These are phyloP conservation scores for Spergularia azorica DNA, from an alignment of 179 eudicot genomes.

Conservation along the genomic window DNA sequence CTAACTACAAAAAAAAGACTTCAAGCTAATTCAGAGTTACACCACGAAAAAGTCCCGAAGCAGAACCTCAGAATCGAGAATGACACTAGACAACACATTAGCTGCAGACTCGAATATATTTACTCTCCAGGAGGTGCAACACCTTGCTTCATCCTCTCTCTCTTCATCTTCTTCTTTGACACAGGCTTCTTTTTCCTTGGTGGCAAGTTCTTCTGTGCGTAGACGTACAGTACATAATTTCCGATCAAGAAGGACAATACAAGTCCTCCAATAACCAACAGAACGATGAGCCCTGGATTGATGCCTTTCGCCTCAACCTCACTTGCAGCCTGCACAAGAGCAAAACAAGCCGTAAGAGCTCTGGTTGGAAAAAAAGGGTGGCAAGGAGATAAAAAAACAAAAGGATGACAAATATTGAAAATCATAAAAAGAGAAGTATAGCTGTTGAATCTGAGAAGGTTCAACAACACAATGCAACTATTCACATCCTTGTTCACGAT, in stretches of 20 bases:
- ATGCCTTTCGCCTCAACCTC: slow-evolving; percentile 60
- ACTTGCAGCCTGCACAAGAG: slow-evolving; percentile 29
- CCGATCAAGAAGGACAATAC: slow-evolving; percentile 69
- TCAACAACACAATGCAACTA: too few relatives aligned
- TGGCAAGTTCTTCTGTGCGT: slow-evolving; percentile 90
- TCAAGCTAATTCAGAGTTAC: slow-evolving; percentile 3
- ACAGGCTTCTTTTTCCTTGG: slow-evolving; percentile 92
- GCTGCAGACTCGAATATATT: slow-evolving; percentile 14
- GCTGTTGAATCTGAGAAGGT: too few relatives aligned
- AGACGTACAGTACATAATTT: slow-evolving; percentile 62
- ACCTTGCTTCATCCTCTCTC: slow-evolving; percentile 87
- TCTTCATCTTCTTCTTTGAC: slow-evolving; percentile 96
- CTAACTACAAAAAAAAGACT: slow-evolving; percentile 16
- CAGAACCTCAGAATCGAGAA: slow-evolving; percentile 9
- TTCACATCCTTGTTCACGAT: too few relatives aligned
- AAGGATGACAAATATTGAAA: background rate
- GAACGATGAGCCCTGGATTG: slow-evolving; percentile 82
- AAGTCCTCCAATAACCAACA: slow-evolving; percentile 74
- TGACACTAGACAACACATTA: slow-evolving; percentile 11
- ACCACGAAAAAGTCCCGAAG: slow-evolving; percentile 8
- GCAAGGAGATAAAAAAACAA: background rate
- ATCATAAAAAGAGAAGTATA: too few relatives aligned
- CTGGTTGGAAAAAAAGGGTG: too few relatives aligned
- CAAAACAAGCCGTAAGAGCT: background rate
- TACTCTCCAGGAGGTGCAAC: slow-evolving; percentile 94